These are phyloP conservation scores for Scorias spongiosa DNA, from an alignment of 2,329 filamentous ascomycete genomes.

Conservation along the genomic window DNA sequence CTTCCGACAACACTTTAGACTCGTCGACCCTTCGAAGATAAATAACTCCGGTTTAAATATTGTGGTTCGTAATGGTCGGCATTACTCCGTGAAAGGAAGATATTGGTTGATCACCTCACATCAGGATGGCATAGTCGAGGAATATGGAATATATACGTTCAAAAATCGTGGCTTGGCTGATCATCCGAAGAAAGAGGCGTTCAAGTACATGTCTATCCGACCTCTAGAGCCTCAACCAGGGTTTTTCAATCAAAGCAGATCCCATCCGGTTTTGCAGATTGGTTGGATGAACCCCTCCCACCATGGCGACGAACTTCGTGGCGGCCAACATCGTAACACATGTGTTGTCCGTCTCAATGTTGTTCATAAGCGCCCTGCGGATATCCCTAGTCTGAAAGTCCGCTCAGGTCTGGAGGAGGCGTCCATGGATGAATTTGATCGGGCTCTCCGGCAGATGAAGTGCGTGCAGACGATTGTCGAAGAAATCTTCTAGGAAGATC, in stretches of 20 bases:
- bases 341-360: neutral
- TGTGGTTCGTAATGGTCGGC: neutral
- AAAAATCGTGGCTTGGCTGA: neutral
- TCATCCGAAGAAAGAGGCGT: neutral
- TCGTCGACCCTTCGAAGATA: neutral
- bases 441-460: no score
- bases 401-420: neutral
- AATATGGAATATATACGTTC: neutral
- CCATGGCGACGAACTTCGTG: neutral
- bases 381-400: neutral
- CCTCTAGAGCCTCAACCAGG: neutral
- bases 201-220: neutral
- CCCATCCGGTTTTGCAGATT: neutral
- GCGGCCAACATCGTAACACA: neutral
- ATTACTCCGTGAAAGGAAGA: neutral
- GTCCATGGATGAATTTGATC: neutral
- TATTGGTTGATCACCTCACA: neutral
- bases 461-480: no score
- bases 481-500: no score
- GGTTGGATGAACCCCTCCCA: neutral
- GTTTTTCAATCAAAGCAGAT: neutral
- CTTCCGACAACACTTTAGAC: neutral
- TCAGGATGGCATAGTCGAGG: neutral
- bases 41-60: neutral
- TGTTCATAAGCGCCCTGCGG: neutral